Evolutionary conservation across 2,329 filamentous ascomycete species (phyloP).

Genomic region (Pseudocercospora musae): DNA sequence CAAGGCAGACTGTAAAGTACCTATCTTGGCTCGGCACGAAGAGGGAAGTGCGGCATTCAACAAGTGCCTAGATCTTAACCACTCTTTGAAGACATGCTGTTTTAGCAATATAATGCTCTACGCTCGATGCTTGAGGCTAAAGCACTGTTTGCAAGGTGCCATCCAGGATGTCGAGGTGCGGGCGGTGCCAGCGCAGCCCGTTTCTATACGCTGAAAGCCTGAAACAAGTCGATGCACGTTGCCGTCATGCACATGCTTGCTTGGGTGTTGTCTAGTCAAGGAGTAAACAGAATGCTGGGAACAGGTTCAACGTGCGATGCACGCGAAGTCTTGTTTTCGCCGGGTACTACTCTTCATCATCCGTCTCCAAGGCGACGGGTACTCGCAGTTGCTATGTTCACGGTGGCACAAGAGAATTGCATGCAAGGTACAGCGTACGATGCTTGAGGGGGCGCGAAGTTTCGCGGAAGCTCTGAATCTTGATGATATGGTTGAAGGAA

Average conservation of each 20-base stretch:
- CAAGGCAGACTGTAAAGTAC: neutral
- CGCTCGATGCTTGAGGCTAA: too few relatives aligned
- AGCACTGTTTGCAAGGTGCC: too few relatives aligned
- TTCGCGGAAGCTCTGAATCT: neutral
- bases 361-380: slow-evolving; percentile 3
- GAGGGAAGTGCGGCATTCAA: too few relatives aligned
- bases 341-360: slow-evolving; percentile 1
- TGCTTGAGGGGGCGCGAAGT: neutral
- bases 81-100: too few relatives aligned
- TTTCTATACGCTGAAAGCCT: neutral
- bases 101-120: too few relatives aligned
- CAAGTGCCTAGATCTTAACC: too few relatives aligned
- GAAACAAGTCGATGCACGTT: neutral
- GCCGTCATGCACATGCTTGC: neutral
- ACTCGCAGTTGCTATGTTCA: slow-evolving; percentile 10
- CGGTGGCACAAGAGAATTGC: slow-evolving; percentile 4
- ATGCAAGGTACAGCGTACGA: slow-evolving; percentile 11
- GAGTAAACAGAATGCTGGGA: neutral
- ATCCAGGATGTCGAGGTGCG: neutral
- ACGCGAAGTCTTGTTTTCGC: slow-evolving; percentile 7
- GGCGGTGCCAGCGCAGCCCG: neutral
- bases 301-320: neutral
- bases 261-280: neutral
- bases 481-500: neutral
- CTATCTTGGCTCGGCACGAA: neutral